Conservation (phyloP, 1,139 yeast genomes). For the Debaryomyces udenii region DNA sequence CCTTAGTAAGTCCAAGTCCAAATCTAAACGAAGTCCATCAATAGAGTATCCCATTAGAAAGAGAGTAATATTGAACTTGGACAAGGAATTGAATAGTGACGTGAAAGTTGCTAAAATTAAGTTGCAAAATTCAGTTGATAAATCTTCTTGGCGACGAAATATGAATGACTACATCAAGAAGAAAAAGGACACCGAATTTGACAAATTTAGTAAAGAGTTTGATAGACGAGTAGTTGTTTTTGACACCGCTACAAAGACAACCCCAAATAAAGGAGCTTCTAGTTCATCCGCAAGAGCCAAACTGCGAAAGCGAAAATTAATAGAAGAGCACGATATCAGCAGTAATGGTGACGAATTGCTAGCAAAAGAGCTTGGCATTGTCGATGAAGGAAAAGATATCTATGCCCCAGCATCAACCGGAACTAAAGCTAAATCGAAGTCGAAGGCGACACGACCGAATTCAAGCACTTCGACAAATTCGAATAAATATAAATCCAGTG, state of each 20-base stretch:
- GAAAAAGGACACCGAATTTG: conserved; percentile 11
- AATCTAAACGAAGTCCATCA: conserved; percentile 12
- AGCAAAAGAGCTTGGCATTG: conserved; percentile 9
- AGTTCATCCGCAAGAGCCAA: background rate
- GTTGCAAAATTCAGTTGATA: conserved; percentile 33
- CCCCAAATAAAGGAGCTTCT: background rate
- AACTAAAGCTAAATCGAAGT: background rate
- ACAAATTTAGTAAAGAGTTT: conserved; percentile 1
- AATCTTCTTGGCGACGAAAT: conserved; percentile 30
- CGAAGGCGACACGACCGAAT: background rate
- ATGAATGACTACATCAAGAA: conserved; percentile 21
- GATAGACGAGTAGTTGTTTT: conserved; percentile 2
- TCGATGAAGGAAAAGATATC: background rate
- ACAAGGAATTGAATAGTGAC: conserved; percentile 21
- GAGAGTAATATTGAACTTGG: conserved; percentile 28
- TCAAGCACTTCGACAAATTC: too few species aligned
- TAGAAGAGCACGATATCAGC: conserved; percentile 25
- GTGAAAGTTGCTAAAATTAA: conserved; percentile 27
- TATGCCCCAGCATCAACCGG: background rate
- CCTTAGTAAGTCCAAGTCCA: conserved; percentile 14
- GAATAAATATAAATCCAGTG: too few species aligned
- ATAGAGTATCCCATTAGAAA: conserved; percentile 25
- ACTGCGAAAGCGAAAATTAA: conserved; percentile 9
- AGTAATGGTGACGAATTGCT: conserved; percentile 27
- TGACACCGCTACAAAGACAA: background rate